Evolutionary conservation across 352 stramenopile genomes (phyloP).

Genomic region (Phytophthora colocasiae): DNA sequence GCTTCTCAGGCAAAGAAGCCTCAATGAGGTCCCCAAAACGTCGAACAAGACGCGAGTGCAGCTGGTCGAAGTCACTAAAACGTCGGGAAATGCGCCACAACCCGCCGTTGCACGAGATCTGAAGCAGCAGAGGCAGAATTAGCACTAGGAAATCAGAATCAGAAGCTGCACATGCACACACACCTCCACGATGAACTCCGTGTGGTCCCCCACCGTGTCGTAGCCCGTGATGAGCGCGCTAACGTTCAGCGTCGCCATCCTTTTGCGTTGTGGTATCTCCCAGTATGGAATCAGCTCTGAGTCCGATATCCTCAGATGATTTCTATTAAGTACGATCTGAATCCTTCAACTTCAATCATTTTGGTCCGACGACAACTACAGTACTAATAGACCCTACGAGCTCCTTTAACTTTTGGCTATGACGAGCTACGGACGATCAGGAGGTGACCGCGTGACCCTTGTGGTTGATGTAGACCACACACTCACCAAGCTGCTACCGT

Average conservation of each 20-base stretch:
- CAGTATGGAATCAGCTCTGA: no score
- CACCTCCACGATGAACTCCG: constrained; percentile 85
- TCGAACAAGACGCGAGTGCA: constrained; percentile 77
- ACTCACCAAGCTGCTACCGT: constrained; percentile 55
- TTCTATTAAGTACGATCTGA: no score
- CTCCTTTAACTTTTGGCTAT: constrained; percentile 8
- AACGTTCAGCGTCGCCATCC: constrained; percentile 77
- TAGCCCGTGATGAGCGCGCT: constrained; percentile 84
- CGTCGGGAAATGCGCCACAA: constrained; percentile 84
- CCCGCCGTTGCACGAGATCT: constrained; percentile 88
- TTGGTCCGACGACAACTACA: neutral
- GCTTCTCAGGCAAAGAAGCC: constrained; percentile 76
- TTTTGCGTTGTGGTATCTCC: no score
- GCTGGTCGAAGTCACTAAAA: constrained; percentile 90
- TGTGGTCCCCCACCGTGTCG: constrained; percentile 87
- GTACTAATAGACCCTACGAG: neutral
- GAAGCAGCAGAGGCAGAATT: constrained; percentile 1
- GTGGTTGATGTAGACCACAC: constrained; percentile 75
- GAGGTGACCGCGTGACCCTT: constrained; percentile 52
- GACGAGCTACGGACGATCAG: constrained; percentile 33
- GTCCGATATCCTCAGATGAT: no score
- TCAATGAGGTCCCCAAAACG: constrained; percentile 81
- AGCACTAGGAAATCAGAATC: neutral
- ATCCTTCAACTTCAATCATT: constrained; percentile 37
- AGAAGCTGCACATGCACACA: neutral